Base-by-base conservation (phyloP, 805 yeast species). In the Wickerhamiella alocasiicola region DNA sequence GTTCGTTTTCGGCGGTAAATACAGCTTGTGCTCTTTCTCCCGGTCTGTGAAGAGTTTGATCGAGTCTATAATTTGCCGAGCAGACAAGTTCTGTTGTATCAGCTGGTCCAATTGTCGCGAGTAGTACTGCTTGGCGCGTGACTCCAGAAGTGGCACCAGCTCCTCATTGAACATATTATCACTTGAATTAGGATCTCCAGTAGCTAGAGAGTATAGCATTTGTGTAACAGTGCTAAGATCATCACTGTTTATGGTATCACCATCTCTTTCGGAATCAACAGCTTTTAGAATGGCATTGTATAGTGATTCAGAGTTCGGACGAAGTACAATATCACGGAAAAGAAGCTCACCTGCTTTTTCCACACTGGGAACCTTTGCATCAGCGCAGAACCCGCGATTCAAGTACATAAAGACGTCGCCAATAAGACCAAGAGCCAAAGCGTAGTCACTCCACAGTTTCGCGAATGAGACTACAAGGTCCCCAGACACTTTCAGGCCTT, bases 371-470 rank as follows among this genome's bases (percentile, higher is more conserved):
- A 31, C 21, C 2, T 42, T 39, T 12, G 44, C 43, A 24, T 42
- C 49, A 9, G 23, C 40, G 27, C 55, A 50, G 33, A 33, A 48
- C 4, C 46, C 41, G 6, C 51, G 44, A 25, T 52, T 47, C 17
- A 51, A 43, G 18, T 52, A 52, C 47, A 49, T 44, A 44, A 52
- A 48, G n/a, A 52, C 40, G 35, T 52, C 55, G 12, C 44, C 38
- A 16, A 52, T 42, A 12, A 41, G 36, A 1, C 27, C 17, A 36
- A 52, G 27, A 9, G 51, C 44, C 23, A 37, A 17, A 9, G 39
- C 38, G 19, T 35, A 46, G 6, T 43, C 31, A 18, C 34, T 26
- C 55, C 55, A 52, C 21, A 32, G 6, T 12, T 20, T 17, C 23
- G 46, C 39, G 5, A 48, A 16, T 1, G 33, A 18, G 9, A 15